These are phyloP conservation scores for Taxillus chinensis DNA, from an alignment of 164 flowering plant species.

Conservation along the genomic window DNA sequence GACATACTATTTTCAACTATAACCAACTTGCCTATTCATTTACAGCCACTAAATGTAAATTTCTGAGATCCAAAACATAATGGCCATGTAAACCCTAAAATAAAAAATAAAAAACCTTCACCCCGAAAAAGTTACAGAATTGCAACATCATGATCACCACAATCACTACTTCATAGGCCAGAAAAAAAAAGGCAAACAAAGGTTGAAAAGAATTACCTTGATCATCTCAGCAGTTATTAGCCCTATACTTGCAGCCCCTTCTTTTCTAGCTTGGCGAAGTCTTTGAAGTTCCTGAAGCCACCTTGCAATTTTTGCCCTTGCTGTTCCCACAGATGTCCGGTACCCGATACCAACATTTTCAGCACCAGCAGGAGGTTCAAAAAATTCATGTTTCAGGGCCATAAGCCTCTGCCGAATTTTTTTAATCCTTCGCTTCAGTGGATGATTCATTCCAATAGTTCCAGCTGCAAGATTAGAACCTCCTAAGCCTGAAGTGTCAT, in stretches of 20 bases:
- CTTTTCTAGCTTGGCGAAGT: constrained; percentile 92
- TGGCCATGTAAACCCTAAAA: no score
- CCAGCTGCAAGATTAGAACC: constrained; percentile 25
- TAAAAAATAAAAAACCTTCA: no score
- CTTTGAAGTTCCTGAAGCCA: constrained; percentile 95
- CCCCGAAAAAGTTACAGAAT: no score
- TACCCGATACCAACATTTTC: constrained; percentile 77
- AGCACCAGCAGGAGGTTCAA: constrained; percentile 49
- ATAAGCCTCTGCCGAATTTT: constrained; percentile 82
- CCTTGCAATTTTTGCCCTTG: constrained; percentile 76
- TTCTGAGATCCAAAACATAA: no score
- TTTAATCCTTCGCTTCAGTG: constrained; percentile 68
- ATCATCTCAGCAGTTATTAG: constrained; percentile 76
- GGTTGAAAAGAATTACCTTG: constrained; percentile 46
- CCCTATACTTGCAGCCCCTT: constrained; percentile 85
- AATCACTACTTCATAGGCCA: no score
- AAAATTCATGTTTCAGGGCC: constrained; percentile 75
- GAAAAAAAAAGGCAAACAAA: background rate
- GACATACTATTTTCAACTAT: no score
- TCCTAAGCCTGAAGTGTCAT: constrained; percentile 19
- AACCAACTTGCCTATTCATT: no score
- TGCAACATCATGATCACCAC: no score
- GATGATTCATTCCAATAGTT: constrained; percentile 37
- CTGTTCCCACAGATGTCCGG: constrained; percentile 65
- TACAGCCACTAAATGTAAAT: no score